A percentile compares a stretch with the other conserved stretches of the same genome.
Conservation (phyloP, 228 moss, liverwort and hornwort genomes). For the Sphagnum fallax region DNA sequence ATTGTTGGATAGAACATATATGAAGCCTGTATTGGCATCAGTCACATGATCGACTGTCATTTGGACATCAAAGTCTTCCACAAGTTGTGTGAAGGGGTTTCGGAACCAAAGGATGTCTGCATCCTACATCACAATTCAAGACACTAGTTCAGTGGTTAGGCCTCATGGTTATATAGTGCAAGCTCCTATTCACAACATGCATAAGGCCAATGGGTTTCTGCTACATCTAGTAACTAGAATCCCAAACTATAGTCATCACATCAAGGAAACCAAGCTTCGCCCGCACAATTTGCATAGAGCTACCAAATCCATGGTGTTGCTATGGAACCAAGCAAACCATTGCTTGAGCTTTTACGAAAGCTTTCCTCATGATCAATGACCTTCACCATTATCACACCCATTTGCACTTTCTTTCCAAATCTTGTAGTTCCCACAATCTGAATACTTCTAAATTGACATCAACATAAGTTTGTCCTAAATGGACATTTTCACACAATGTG, state of each 20-base stretch:
- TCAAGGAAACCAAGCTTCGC: neutral
- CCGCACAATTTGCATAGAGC: no score
- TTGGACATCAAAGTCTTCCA: constrained; percentile 45
- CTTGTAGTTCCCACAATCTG: neutral
- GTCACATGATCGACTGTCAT: constrained; percentile 64
- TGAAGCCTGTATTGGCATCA: constrained; percentile 82
- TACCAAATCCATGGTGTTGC: no score
- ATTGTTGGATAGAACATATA: constrained; percentile 46
- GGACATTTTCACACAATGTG: neutral
- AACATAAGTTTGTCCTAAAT: neutral
- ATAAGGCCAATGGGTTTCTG: neutral
- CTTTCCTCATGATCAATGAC: no score
- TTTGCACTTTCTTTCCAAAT: no score
- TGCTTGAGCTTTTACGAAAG: no score
- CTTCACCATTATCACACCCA: no score
- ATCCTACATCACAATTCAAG: constrained; percentile 38
- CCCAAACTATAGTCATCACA: neutral
- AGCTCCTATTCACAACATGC: neutral
- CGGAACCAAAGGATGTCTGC: constrained; percentile 85
- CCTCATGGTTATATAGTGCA: neutral
- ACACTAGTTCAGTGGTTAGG: neutral
- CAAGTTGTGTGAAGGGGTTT: constrained; percentile 57
- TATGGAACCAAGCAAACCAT: no score
- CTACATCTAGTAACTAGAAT: neutral
- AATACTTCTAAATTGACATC: neutral